Percentiles rank a stretch among this genome's conserved stretches.
Conservation (phyloP, 2,329 filamentous ascomycete genomes). For the Xylariaceae sp. region DNA sequence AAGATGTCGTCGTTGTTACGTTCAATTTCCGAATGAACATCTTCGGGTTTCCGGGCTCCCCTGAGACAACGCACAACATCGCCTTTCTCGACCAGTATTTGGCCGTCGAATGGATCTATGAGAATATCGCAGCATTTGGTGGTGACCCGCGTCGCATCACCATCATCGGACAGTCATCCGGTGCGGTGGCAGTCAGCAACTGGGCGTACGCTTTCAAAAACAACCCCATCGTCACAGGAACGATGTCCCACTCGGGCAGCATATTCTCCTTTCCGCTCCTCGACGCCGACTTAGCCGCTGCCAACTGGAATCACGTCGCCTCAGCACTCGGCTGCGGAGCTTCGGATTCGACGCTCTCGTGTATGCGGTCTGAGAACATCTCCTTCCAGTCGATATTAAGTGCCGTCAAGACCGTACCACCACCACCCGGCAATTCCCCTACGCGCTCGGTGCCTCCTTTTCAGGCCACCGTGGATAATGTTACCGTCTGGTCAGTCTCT, state of each 20-base stretch:
- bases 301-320: conserved; percentile 14
- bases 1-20: conserved; percentile 18
- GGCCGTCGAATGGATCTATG: conserved; percentile 17
- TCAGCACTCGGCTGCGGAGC: conserved; percentile 14
- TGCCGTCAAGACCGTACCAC: conserved; percentile 11
- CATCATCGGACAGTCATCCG: conserved; percentile 16
- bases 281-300: conserved; percentile 8
- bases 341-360: conserved; percentile 11
- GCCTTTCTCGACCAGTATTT: conserved; percentile 17
- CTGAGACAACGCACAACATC: conserved; percentile 17
- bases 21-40: conserved; percentile 25
- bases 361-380: conserved; percentile 21
- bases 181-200: conserved; percentile 18
- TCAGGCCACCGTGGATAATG: conserved; percentile 16
- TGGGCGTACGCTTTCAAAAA: conserved; percentile 20
- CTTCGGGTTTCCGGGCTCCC: conserved; percentile 18
- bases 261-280: conserved; percentile 19
- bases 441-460: conserved; percentile 19
- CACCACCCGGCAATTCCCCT: conserved; percentile 4
- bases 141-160: conserved; percentile 16
- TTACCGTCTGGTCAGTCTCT: conserved; percentile 2
- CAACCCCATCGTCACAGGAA: conserved; percentile 12
- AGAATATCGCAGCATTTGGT: conserved; percentile 18
- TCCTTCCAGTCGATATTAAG: conserved; percentile 16
- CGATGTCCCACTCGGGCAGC: conserved; percentile 16